Percentiles rank a stretch among this genome's conserved stretches.
These are phyloP conservation scores for Fusarium sp. DNA, from an alignment of 2,329 filamentous ascomycete species.

Conservation along the genomic window DNA sequence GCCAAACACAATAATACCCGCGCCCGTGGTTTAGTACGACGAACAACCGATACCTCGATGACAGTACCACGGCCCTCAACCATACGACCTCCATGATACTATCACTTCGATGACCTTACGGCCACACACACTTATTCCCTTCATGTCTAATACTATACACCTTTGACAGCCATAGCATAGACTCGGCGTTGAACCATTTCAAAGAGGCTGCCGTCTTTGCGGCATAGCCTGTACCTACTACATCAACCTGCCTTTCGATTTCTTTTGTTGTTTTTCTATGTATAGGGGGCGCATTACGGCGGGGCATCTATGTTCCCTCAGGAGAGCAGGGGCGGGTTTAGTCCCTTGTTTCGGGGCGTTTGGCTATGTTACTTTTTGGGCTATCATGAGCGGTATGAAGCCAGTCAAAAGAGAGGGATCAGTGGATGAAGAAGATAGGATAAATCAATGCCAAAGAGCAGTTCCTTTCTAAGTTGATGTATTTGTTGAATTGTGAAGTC, in stretches of 20 bases:
- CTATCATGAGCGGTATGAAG: constrained; percentile 41
- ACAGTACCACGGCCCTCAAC: constrained; percentile 34
- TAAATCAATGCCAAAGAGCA: constrained; percentile 39
- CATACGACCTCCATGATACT: constrained; percentile 38
- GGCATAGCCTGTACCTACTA: constrained; percentile 42
- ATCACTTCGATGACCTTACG: constrained; percentile 40
- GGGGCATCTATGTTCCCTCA: constrained; percentile 36
- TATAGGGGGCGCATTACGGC: constrained; percentile 42
- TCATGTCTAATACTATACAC: constrained; percentile 42
- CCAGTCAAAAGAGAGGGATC: constrained; percentile 39
- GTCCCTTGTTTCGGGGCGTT: constrained; percentile 41
- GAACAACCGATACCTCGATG: constrained; percentile 37
- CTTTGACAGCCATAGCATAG: constrained; percentile 46
- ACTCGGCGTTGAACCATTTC: constrained; percentile 45
- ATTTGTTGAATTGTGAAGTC: background rate
- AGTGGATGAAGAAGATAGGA: constrained; percentile 33
- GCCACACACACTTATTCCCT: constrained; percentile 35
- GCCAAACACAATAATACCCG: constrained; percentile 14
- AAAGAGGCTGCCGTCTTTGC: constrained; percentile 27
- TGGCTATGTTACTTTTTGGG: constrained; percentile 34
- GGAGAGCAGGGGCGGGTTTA: constrained; percentile 30
- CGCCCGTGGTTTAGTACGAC: constrained; percentile 28
- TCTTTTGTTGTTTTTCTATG: constrained; percentile 36
- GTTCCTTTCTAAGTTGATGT: constrained; percentile 21
- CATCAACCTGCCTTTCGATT: constrained; percentile 35